Evolutionary conservation across 1,284 basidiomycete genomes (phyloP), one percentile per base, ranked within the genome.

Genomic region (Macrocybe sp.): DNA sequence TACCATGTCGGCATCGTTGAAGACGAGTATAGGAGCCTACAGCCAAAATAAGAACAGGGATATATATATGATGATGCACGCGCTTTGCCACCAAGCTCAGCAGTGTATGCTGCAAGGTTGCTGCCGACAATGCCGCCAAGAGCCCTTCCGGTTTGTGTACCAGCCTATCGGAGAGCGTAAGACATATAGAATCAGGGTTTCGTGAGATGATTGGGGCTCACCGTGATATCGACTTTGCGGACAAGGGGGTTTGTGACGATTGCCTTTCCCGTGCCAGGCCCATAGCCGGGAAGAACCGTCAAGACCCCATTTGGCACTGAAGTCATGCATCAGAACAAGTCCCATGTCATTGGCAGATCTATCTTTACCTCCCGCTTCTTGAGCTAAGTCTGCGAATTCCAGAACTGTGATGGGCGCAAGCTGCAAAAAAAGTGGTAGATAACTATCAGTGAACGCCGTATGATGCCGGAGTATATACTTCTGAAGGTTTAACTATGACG

Each of bases 21-120:
- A 90, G 7, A 91, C 70, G 9, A 92, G 63, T 39, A 92, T 77
- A 0, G 89, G 89, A 9, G 89, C 83, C 84, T 89, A 52, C 22
- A 11, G 43, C 28, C 2, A 30, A 22, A 11, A 22, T 22, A 22
- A 22, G 44, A 22, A 41, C 44, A 42, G 28, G 34, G 40, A 30
- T 14, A 29, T 2, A 12, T 22, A 16, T 12, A 29, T 29, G n/a
- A 35, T 31, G 14, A 14, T 41, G 45, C 33, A 47, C 63, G 39
- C 42, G 81, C 86, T 72, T 91, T 91, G 37, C 89, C 89, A 35
- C 89, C 89, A 2, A 92, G 69, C 58, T 92, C 89, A 0, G 89
- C 89, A 1, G 89, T 91, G 60, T 76, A 90, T 7, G 78, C 67
- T 2, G 83, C 81, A 6, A 92, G 62, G 60, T 91, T 89, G 12